Conservation (phyloP, 1,284 basidiomycete genomes). For the Ceratobasidium sp. region DNA sequence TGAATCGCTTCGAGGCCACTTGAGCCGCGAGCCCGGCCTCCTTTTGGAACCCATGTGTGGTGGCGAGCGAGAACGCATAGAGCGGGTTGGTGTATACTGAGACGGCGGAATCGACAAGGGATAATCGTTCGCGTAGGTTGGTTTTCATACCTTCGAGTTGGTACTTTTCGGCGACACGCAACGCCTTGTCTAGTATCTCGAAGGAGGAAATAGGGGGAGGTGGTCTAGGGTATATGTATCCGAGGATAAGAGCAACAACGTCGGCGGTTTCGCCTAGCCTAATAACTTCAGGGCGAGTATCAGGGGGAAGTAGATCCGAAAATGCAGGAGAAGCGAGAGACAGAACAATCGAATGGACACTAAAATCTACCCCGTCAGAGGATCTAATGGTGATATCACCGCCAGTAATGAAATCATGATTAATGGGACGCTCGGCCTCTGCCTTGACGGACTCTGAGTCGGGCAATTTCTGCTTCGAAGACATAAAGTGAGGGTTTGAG, state of each 20-base stretch:
- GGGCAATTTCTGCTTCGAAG: too few species aligned
- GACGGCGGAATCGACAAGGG: neutral
- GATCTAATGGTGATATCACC: conserved; percentile 14
- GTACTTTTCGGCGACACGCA: conserved; percentile 2
- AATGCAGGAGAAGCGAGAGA: conserved; percentile 14
- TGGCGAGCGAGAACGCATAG: neutral
- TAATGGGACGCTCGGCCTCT: too few species aligned
- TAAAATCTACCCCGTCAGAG: conserved; percentile 7
- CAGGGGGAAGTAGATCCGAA: neutral
- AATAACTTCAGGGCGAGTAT: neutral
- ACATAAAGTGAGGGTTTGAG: too few species aligned
- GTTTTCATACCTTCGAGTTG: neutral
- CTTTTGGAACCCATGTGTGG: neutral
- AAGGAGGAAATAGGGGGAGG: neutral
- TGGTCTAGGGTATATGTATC: neutral
- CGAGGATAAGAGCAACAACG: neutral
- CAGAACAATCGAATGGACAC: conserved; percentile 1
- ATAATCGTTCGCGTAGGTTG: neutral
- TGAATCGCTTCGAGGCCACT: neutral
- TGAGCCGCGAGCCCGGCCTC: neutral
- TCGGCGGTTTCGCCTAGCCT: neutral
- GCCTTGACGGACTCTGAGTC: too few species aligned
- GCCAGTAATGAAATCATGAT: neutral
- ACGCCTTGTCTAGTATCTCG: neutral
- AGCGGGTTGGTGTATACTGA: neutral